Percentiles rank a stretch among this genome's conserved stretches.
Conservation (phyloP, 257 asterid genomes). For the Linderniella brevidens region DNA sequence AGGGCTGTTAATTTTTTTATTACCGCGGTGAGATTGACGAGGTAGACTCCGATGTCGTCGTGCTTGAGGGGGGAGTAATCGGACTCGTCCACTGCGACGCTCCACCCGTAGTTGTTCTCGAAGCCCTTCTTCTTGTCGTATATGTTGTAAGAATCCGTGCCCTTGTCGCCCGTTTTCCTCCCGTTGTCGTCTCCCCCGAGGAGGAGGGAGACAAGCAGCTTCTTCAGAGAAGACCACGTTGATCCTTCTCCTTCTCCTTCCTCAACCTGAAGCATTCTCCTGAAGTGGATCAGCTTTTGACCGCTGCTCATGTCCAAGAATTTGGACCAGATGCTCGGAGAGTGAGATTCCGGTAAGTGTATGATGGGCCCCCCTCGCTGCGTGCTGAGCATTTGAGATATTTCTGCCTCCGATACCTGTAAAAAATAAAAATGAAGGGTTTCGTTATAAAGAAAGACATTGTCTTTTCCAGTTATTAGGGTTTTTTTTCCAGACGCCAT, state of each 20-base stretch:
- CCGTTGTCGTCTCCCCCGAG: constrained; percentile 12
- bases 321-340: constrained; percentile 36
- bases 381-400: constrained; percentile 23
- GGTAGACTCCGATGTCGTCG: constrained; percentile 39
- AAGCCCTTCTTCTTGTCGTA: constrained; percentile 40
- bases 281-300: constrained; percentile 28
- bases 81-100: constrained; percentile 42
- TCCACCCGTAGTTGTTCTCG: constrained; percentile 62
- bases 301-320: constrained; percentile 31
- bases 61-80: constrained; percentile 46
- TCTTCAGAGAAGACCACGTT: constrained; percentile 43
- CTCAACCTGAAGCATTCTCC: constrained; percentile 19
- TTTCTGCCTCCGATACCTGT: constrained; percentile 41
- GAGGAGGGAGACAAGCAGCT: constrained; percentile 27
- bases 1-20: not conserved
- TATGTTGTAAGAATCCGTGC: constrained; percentile 50
- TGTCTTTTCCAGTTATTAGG: too few relatives aligned
- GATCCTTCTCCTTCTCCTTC: constrained; percentile 11
- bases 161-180: constrained; percentile 13
- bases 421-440: not conserved
- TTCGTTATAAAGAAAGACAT: not conserved
- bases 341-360: constrained; percentile 17
- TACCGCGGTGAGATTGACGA: constrained; percentile 77
- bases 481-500: not conserved
- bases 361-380: constrained; percentile 47